Base-by-base conservation (phyloP, 352 stramenopile genomes). In the Halophytophthora polymorphica region DNA sequence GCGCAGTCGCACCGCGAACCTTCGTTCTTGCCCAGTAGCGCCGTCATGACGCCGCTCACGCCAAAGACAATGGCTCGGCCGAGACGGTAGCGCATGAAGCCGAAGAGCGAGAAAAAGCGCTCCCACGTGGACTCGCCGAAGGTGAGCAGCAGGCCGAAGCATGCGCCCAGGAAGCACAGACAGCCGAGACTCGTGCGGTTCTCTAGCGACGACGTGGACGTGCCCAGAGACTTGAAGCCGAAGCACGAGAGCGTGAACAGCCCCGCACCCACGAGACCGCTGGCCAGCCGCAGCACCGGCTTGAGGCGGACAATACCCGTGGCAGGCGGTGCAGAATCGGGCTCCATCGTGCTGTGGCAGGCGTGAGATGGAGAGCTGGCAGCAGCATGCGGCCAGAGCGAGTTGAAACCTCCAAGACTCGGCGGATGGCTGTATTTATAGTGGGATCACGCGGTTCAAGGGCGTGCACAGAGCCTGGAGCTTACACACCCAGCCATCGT, bases 81-180 rank as follows among this genome's bases (percentile, higher is more conserved):
- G 31, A 89, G 33, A 45, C 78, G 81, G 45, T 90, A 91, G 13
- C 81, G 74, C 61, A 91, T 69, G 50, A 90, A 91, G 25, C 81
- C 81, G 34, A 91, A 91, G 61, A 89, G 76, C 58, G 83, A 88
- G 70, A 86, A 90, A 51, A 90, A 91, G 12, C 60, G 42, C 42
- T 83, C 74, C 64, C 61, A 85, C 41, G 76, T 71, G 47, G 61
- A 59, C 62, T 91, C 81, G 6, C 62, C 74, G n/a, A 89, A 69
- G 12, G 71, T 53, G 1, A 91, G 58, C 5, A 90, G 45, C 19
- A 69, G 33, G 5, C 81, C 78, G 59, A 90, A 90, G 52, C 73
- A 76, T 18, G 77, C 63, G 23, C 76, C 81, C 29, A 89, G 59
- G 55, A 91, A 84, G 60, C 80, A 88, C 44, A 91, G 69, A 53